phyloP scores from a whole-genome alignment of 2,329 filamentous ascomycete species.

The Trichophyton schoenleinii region DNA sequence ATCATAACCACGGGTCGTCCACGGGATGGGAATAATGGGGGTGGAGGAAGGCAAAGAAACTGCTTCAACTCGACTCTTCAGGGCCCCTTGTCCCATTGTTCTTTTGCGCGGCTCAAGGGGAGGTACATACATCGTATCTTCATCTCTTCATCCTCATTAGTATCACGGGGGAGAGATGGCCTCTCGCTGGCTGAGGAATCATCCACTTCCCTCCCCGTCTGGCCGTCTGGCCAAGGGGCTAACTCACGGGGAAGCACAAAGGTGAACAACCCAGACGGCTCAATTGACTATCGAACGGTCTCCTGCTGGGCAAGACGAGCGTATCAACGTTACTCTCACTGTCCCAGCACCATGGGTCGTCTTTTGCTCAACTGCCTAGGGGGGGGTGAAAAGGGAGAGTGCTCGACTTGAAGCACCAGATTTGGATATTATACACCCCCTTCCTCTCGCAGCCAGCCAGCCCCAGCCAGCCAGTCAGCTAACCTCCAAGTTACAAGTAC shows the following conservation, averaged over 20 bases:
- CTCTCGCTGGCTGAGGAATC: background rate
- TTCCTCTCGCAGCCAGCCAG: too few relatives aligned
- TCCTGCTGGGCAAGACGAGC: background rate
- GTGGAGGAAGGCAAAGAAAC: background rate
- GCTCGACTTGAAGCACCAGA: conserved; percentile 1
- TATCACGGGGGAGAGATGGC: too few relatives aligned
- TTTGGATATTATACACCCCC: background rate
- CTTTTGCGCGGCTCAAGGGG: background rate
- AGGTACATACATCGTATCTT: background rate
- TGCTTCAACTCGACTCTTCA: background rate
- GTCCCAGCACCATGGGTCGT: background rate
- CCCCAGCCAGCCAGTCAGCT: background rate
- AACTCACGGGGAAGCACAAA: background rate
- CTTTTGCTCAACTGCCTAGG: background rate
- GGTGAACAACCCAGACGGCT: background rate
- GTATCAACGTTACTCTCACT: background rate
- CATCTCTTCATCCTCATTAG: too few relatives aligned
- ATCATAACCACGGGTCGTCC: too few relatives aligned
- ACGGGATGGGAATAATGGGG: too few relatives aligned
- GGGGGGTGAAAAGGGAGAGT: background rate
- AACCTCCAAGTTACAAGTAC: conserved; percentile 1
- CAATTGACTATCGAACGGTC: background rate
- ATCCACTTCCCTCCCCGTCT: too few relatives aligned
- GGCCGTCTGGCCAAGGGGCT: background rate
- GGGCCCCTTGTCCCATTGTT: background rate